A percentile compares a stretch with the other conserved stretches of the same genome.
These are phyloP conservation scores for Orbilia ellipsospora DNA, from an alignment of 2,329 filamentous ascomycete species.

Conservation along the genomic window DNA sequence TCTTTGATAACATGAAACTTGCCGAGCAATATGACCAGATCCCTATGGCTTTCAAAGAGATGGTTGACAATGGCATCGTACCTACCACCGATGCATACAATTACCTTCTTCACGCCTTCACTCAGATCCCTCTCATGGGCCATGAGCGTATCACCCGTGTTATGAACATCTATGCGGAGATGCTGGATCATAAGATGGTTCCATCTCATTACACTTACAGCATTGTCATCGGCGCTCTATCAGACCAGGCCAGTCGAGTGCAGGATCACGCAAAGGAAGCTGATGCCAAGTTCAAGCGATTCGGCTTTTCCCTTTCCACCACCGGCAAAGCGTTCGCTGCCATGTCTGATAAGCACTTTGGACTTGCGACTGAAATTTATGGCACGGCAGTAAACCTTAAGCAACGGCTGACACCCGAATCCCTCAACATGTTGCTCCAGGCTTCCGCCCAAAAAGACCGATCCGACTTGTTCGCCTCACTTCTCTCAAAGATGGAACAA, in stretches of 20 bases:
- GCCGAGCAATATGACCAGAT: constrained; percentile 84
- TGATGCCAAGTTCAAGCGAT: constrained; percentile 84
- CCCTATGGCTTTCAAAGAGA: constrained; percentile 87
- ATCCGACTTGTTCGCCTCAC: constrained; percentile 86
- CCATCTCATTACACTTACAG: constrained; percentile 89
- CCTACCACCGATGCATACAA: constrained; percentile 92
- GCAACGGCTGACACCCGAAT: constrained; percentile 73
- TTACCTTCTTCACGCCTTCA: constrained; percentile 83
- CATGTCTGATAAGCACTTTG: constrained; percentile 71
- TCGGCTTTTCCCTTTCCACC: constrained; percentile 70
- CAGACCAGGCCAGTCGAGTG: constrained; percentile 82
- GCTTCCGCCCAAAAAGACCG: constrained; percentile 86
- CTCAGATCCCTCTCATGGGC: constrained; percentile 80
- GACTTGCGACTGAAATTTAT: constrained; percentile 47
- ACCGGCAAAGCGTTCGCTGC: constrained; percentile 86
- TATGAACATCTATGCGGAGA: constrained; percentile 94
- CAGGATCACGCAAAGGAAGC: constrained; percentile 76
- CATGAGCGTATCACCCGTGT: constrained; percentile 89
- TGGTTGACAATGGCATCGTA: constrained; percentile 83
- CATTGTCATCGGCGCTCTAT: constrained; percentile 84
- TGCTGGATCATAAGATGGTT: constrained; percentile 84
- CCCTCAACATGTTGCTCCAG: constrained; percentile 82
- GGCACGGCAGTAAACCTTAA: constrained; percentile 63
- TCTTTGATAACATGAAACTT: constrained; percentile 78
- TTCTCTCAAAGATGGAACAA: constrained; percentile 91